Percentiles rank a stretch among this genome's conserved stretches.
These are phyloP conservation scores for Metschnikowia aberdeeniae DNA, from an alignment of 805 yeast species.

Conservation along the genomic window DNA sequence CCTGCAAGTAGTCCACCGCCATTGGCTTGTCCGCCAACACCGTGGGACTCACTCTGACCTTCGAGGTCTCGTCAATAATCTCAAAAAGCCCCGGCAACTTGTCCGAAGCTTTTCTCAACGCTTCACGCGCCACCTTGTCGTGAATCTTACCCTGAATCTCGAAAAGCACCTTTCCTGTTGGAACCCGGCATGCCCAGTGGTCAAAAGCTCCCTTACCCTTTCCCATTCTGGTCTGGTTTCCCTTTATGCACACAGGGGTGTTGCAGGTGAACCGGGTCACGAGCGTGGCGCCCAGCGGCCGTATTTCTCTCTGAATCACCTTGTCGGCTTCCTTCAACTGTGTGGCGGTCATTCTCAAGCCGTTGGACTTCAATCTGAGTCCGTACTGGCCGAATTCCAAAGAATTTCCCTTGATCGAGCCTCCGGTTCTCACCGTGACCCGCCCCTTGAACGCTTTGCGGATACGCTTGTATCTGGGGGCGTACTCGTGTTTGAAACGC, in stretches of 20 bases:
- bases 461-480: conserved; percentile 67
- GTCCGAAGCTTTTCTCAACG: conserved; percentile 82
- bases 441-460: conserved; percentile 89
- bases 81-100: conserved; percentile 92
- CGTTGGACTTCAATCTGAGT: conserved; percentile 82
- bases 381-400: conserved; percentile 82
- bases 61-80: conserved; percentile 60
- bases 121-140: conserved; percentile 86
- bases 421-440: conserved; percentile 92
- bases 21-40: conserved; percentile 46
- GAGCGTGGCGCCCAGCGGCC: conserved; percentile 71
- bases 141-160: conserved; percentile 82
- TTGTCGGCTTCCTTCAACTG: conserved; percentile 90
- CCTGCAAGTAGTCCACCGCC: conserved; percentile 50
- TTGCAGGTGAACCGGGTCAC: conserved; percentile 80
- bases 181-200: conserved; percentile 95
- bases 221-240: conserved; percentile 99
- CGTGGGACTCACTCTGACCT: conserved; percentile 69
- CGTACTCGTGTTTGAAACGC: conserved; percentile 62
- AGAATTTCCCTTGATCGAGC: conserved; percentile 84
- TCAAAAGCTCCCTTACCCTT: conserved; percentile 98
- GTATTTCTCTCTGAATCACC: conserved; percentile 75
- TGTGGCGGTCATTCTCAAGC: conserved; percentile 77
- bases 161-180: conserved; percentile 89
- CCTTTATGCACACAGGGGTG: conserved; percentile 90